These are phyloP conservation scores for Musa schizocarpa DNA, from an alignment of 176 grass and related monocot species.

Conservation along the genomic window DNA sequence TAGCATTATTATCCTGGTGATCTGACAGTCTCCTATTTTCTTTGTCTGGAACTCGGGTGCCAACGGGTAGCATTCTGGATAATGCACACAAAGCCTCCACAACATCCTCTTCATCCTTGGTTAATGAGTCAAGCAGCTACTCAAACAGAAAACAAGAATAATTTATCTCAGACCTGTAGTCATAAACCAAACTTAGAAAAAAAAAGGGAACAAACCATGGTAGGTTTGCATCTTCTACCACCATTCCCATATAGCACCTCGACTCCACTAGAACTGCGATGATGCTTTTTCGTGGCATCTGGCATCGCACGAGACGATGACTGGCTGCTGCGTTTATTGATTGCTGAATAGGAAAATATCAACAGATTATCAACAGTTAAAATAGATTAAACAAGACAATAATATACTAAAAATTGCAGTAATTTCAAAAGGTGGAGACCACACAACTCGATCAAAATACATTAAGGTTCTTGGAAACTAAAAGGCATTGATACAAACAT, in stretches of 20 bases:
- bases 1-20: slow-evolving; percentile 21
- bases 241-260: neutral
- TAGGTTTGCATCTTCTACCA: slow-evolving; percentile 14
- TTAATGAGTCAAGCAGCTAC: slow-evolving; percentile 24
- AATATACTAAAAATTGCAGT: neutral
- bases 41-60: neutral
- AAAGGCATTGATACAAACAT: too few species aligned
- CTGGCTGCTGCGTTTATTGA: slow-evolving; percentile 29
- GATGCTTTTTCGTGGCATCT: slow-evolving; percentile 39
- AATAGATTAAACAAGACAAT: neutral
- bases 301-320: slow-evolving; percentile 16
- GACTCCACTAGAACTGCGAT: slow-evolving; percentile 31
- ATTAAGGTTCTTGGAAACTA: too few species aligned
- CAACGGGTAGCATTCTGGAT: slow-evolving; percentile 13
- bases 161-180: slow-evolving; percentile 2
- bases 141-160: slow-evolving; percentile 15
- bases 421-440: too few species aligned
- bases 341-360: slow-evolving; percentile 33
- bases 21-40: slow-evolving; percentile 2
- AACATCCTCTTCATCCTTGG: slow-evolving; percentile 43
- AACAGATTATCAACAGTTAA: slow-evolving; percentile 1
- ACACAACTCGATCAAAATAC: too few species aligned
- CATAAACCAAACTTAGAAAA: neutral
- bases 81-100: slow-evolving; percentile 39
- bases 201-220: slow-evolving; percentile 1